Percentiles rank a stretch among this genome's conserved stretches.
Evolutionary conservation across 441 rosid genomes (phyloP).

Genomic region (Arabidopsis lyrata): DNA sequence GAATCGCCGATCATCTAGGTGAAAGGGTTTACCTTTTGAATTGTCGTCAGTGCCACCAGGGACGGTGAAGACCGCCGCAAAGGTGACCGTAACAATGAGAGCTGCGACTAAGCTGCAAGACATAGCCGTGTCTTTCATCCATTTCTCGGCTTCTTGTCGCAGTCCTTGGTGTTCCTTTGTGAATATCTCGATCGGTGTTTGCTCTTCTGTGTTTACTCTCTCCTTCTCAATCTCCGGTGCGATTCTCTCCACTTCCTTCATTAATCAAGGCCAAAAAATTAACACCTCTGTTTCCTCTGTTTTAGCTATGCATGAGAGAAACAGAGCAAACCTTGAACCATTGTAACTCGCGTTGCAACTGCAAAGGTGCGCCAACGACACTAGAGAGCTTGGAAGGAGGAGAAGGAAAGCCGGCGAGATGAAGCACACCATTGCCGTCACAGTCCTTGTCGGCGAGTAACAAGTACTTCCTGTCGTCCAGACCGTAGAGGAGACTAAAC

Average conservation of each 20-base stretch:
- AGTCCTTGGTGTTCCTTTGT: slow-evolving; percentile 44
- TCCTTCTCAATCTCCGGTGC: slow-evolving; percentile 42
- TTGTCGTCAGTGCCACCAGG: slow-evolving; percentile 50
- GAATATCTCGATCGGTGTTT: slow-evolving; percentile 48
- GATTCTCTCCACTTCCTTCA: slow-evolving; percentile 45
- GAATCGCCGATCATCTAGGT: neutral
- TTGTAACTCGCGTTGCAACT: slow-evolving; percentile 60
- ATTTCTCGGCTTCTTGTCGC: slow-evolving; percentile 47
- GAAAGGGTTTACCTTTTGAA: slow-evolving; percentile 23
- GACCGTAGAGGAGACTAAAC: slow-evolving; percentile 47
- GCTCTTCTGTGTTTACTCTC: slow-evolving; percentile 40
- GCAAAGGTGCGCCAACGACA: slow-evolving; percentile 55
- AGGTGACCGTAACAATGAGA: slow-evolving; percentile 50
- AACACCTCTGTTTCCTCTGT: slow-evolving; percentile 14
- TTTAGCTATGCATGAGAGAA: slow-evolving; percentile 9
- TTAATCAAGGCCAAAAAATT: neutral
- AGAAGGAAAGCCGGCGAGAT: slow-evolving; percentile 53
- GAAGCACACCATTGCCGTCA: slow-evolving; percentile 48
- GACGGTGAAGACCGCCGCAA: slow-evolving; percentile 51
- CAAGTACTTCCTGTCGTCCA: slow-evolving; percentile 40
- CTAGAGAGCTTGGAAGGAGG: slow-evolving; percentile 47
- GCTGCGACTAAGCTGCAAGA: slow-evolving; percentile 49
- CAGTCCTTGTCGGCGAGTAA: slow-evolving; percentile 43
- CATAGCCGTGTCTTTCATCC: slow-evolving; percentile 54
- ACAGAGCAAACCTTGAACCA: slow-evolving; percentile 58